A percentile compares a stretch with the other conserved stretches of the same genome.
Evolutionary conservation across 345 rosid species (phyloP).

Genomic region (Nephelium lappaceum): DNA sequence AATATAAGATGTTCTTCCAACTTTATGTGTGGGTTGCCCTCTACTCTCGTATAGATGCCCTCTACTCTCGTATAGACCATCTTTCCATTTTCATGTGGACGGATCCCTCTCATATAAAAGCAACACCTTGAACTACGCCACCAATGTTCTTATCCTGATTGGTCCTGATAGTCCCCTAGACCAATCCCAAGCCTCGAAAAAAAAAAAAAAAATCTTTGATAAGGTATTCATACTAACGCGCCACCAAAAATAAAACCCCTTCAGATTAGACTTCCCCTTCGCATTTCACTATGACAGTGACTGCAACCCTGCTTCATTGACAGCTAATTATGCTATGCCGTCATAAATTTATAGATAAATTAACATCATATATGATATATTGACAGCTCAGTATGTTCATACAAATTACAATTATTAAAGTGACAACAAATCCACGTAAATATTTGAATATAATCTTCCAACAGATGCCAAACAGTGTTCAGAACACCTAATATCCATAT

Average conservation of each 20-base stretch:
- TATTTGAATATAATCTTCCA: neutral
- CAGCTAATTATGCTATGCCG: neutral
- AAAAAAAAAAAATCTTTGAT: too few relatives aligned
- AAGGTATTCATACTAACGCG: neutral
- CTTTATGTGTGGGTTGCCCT: too few relatives aligned
- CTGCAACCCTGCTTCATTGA: neutral
- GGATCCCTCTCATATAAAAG: too few relatives aligned
- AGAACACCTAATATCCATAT: neutral
- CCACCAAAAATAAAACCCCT: neutral
- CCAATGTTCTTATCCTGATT: too few relatives aligned
- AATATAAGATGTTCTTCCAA: too few relatives aligned
- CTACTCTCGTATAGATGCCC: too few relatives aligned
- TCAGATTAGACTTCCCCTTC: neutral
- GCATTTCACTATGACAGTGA: neutral
- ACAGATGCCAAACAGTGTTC: neutral
- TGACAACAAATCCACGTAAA: neutral
- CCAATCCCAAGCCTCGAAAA: too few relatives aligned
- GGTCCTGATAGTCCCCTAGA: too few relatives aligned
- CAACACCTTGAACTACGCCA: too few relatives aligned
- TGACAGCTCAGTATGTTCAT: neutral
- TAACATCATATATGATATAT: too few relatives aligned
- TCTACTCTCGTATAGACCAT: too few relatives aligned
- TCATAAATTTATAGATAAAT: neutral
- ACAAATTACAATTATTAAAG: neutral
- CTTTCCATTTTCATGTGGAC: too few relatives aligned